These are phyloP conservation scores for Penicillium paneum DNA, from an alignment of 2,329 filamentous ascomycete species.

Conservation along the genomic window DNA sequence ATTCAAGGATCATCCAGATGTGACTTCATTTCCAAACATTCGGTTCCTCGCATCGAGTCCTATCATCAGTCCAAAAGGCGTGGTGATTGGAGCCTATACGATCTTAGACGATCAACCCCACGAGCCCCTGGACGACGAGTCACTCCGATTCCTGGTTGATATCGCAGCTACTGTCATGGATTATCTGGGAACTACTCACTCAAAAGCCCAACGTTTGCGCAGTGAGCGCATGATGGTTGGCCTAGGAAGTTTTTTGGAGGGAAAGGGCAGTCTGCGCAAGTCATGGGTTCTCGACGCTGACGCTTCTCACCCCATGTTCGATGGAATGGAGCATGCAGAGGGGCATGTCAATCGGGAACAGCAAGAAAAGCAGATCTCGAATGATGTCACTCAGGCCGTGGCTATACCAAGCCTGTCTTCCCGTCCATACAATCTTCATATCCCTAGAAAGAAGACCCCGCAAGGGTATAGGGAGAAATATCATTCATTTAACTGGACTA, in stretches of 20 bases:
- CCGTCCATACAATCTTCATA: constrained; percentile 2
- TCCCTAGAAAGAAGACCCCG: not conserved
- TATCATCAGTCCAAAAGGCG: constrained; percentile 53
- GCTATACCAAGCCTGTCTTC: not conserved
- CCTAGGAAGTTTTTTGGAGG: constrained; percentile 50
- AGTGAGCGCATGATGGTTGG: constrained; percentile 57
- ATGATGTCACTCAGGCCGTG: not conserved
- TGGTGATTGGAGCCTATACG: constrained; percentile 56
- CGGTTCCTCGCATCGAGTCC: constrained; percentile 56
- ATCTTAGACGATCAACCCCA: constrained; percentile 56
- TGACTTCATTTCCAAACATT: constrained; percentile 26
- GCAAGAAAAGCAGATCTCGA: constrained; percentile 11
- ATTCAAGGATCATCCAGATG: constrained; percentile 32
- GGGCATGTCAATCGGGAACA: constrained; percentile 13
- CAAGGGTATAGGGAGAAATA: not conserved
- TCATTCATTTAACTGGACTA: not conserved
- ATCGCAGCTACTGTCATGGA: constrained; percentile 55
- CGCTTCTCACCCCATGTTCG: not conserved
- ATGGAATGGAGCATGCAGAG: not conserved
- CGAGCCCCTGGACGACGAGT: constrained; percentile 41
- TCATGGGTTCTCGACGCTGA: constrained; percentile 11
- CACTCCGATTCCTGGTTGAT: constrained; percentile 38
- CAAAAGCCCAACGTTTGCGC: constrained; percentile 45
- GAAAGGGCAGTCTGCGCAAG: constrained; percentile 30
- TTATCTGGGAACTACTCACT: constrained; percentile 55